A percentile compares a stretch with the other conserved stretches of the same genome.
Evolutionary conservation across 2,329 filamentous ascomycete species (phyloP).

Genomic region (Fonsecaea erecta): DNA sequence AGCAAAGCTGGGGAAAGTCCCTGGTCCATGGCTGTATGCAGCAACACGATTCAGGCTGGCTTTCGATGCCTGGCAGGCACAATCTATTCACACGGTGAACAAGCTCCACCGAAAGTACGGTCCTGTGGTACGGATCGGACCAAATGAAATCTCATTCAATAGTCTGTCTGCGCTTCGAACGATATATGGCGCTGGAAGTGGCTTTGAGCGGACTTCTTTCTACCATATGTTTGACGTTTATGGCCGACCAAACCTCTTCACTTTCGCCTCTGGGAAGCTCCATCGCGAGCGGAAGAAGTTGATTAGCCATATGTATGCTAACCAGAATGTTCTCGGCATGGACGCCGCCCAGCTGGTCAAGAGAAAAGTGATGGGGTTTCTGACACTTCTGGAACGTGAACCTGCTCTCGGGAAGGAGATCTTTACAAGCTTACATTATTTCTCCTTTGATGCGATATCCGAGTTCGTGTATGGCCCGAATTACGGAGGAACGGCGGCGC

Average conservation of each 20-base stretch:
- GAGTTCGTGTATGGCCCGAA: slow-evolving; percentile 55
- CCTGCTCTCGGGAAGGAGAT: slow-evolving; percentile 48
- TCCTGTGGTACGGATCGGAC: slow-evolving; percentile 54
- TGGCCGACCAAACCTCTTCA: slow-evolving; percentile 55
- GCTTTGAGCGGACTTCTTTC: slow-evolving; percentile 57
- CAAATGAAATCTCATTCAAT: slow-evolving; percentile 53
- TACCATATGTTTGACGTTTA: slow-evolving; percentile 61
- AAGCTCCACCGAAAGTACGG: slow-evolving; percentile 54
- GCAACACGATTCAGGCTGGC: slow-evolving; percentile 32
- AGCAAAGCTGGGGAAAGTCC: slow-evolving; percentile 30
- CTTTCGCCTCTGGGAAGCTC: slow-evolving; percentile 50
- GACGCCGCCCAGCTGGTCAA: slow-evolving; percentile 45
- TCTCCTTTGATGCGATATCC: slow-evolving; percentile 59
- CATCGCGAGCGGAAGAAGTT: slow-evolving; percentile 59
- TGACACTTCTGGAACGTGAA: slow-evolving; percentile 49
- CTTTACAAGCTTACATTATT: slow-evolving; percentile 58
- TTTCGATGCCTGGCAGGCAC: slow-evolving; percentile 32
- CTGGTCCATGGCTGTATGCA: slow-evolving; percentile 30
- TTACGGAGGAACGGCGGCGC: slow-evolving; percentile 51
- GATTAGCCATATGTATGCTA: slow-evolving; percentile 57
- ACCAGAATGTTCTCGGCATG: slow-evolving; percentile 50
- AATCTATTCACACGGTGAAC: slow-evolving; percentile 37
- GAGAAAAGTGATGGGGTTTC: slow-evolving; percentile 48
- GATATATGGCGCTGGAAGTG: slow-evolving; percentile 60
- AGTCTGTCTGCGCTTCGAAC: slow-evolving; percentile 54